Conservation (phyloP, 2,329 filamentous ascomycete species). For the Phialemonium atrogriseum region DNA sequence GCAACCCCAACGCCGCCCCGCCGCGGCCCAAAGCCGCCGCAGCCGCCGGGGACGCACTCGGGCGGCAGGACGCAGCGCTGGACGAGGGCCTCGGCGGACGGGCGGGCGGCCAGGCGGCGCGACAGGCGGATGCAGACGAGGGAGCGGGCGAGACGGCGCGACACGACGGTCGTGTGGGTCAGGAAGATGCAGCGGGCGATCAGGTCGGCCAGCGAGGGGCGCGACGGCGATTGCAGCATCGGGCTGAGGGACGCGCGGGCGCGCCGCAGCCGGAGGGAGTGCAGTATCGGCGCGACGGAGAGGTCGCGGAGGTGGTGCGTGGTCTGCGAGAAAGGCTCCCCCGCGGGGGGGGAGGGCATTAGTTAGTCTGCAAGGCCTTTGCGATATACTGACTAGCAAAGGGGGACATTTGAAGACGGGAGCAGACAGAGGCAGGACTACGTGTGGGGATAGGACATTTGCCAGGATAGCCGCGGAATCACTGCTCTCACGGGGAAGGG, state of each 20-base stretch:
- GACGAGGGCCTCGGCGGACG: slow-evolving; percentile 51
- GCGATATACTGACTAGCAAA: too few relatives aligned
- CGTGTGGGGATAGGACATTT: too few relatives aligned
- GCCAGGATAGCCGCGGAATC: too few relatives aligned
- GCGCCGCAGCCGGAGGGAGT: slow-evolving; percentile 51
- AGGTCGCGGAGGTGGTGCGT: slow-evolving; percentile 54
- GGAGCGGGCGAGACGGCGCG: slow-evolving; percentile 53
- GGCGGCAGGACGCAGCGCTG: slow-evolving; percentile 55
- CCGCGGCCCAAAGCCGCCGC: slow-evolving; percentile 11
- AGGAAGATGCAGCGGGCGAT: slow-evolving; percentile 58
- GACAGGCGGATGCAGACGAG: slow-evolving; percentile 59
- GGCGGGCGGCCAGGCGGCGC: slow-evolving; percentile 50
- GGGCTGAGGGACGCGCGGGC: slow-evolving; percentile 45
- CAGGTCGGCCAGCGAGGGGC: slow-evolving; percentile 53
- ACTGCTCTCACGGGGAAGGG: too few relatives aligned
- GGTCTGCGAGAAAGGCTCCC: slow-evolving; percentile 31
- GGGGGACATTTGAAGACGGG: too few relatives aligned
- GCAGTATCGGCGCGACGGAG: slow-evolving; percentile 57
- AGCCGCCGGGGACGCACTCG: slow-evolving; percentile 47
- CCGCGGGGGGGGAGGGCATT: neutral
- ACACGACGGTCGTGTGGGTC: slow-evolving; percentile 56
- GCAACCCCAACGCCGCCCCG: slow-evolving; percentile 21
- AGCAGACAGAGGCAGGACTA: too few relatives aligned
- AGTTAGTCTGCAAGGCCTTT: too few relatives aligned
- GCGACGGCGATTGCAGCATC: slow-evolving; percentile 46